Conservation (phyloP, 176 grass and related monocot genomes). For the barley (Hordeum vulgare) region DNA sequence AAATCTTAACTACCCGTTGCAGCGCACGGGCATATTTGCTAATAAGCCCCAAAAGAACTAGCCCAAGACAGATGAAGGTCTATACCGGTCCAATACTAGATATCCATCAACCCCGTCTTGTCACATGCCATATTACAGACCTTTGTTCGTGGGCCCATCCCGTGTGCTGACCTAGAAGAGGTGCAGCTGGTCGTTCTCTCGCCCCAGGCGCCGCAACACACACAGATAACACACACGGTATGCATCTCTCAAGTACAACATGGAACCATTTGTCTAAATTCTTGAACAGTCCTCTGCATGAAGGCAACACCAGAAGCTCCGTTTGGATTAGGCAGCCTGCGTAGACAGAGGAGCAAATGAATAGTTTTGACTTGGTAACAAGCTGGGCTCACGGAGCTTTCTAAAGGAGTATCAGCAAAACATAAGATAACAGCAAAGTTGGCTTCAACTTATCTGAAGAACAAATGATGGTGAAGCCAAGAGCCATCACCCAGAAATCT, state of each 20-base stretch:
- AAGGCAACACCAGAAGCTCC: not conserved
- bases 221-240: too few species aligned
- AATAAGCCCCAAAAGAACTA: too few species aligned
- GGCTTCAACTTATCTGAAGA: conserved; percentile 4
- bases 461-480: not conserved
- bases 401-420: not conserved
- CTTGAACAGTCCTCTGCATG: not conserved
- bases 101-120: too few species aligned
- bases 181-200: too few species aligned
- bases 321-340: not conserved
- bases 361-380: not conserved
- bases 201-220: too few species aligned
- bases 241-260: not conserved
- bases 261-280: not conserved
- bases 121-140: too few species aligned
- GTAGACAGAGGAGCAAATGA: not conserved
- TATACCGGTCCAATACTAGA: too few species aligned
- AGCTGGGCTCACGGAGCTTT: not conserved
- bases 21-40: too few species aligned
- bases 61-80: too few species aligned
- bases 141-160: too few species aligned
- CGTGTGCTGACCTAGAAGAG: too few species aligned
- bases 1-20: too few species aligned
- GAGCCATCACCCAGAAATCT: not conserved
- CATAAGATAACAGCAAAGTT: not conserved